Percentiles rank a stretch among this genome's conserved stretches.
Conservation (phyloP, 257 asterid species). For the Capsicum pubescens region DNA sequence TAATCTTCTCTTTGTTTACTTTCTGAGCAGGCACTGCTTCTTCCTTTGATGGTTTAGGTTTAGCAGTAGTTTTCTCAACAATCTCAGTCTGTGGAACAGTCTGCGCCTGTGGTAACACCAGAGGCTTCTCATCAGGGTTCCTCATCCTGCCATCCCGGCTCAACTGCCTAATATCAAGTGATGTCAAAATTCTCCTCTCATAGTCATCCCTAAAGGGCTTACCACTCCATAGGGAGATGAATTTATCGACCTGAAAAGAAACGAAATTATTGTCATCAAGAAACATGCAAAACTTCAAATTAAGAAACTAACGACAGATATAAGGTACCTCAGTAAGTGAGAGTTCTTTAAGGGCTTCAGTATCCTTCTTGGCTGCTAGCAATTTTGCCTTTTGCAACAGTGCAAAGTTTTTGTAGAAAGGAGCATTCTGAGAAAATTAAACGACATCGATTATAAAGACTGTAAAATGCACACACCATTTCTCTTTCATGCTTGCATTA, state of each 20-base stretch:
- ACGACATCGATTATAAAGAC: not conserved
- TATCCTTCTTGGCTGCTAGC: conserved; percentile 76
- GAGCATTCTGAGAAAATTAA: conserved; percentile 57
- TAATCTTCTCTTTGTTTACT: conserved; percentile 28
- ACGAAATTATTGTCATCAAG: not conserved
- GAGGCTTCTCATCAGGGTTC: conserved; percentile 70
- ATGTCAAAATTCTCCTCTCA: conserved; percentile 61
- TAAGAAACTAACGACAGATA: not conserved
- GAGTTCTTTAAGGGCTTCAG: conserved; percentile 65
- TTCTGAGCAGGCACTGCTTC: conserved; percentile 36
- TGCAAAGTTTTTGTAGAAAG: conserved; percentile 60
- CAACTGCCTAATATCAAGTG: conserved; percentile 77
- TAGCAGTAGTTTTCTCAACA: conserved; percentile 41
- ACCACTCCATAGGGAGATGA: conserved; percentile 57
- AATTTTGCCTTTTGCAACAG: conserved; percentile 64
- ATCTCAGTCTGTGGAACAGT: conserved; percentile 46
- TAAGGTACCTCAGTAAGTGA: conserved; percentile 64
- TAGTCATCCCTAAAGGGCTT: conserved; percentile 77
- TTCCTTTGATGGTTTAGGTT: conserved; percentile 57
- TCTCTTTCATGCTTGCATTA: not conserved
- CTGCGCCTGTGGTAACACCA: conserved; percentile 45
- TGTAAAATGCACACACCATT: not conserved
- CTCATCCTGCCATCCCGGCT: conserved; percentile 78
- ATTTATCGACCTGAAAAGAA: conserved; percentile 60
- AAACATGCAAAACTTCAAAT: conserved; percentile 11